phyloP scores from a whole-genome alignment of 1,284 basidiomycete genomes.

The Dichomitus squalens region DNA sequence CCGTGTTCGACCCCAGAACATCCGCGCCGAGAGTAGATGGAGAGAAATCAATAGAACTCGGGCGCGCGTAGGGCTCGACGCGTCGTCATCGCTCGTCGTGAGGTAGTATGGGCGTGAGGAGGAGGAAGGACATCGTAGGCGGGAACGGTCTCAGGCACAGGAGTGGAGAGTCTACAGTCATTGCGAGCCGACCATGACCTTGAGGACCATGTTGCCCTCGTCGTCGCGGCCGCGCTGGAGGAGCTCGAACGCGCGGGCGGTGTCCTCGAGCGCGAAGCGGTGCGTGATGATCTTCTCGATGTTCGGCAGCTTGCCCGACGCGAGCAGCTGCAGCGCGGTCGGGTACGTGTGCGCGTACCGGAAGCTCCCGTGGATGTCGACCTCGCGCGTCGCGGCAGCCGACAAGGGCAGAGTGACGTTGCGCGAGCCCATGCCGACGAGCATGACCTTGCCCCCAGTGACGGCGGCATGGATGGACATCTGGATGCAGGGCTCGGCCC shows the following conservation, averaged over 20 bases:
- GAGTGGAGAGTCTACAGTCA: conserved; percentile 11
- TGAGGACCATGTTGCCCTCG: conserved; percentile 79
- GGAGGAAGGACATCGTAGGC: neutral
- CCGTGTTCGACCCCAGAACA: conserved; percentile 3
- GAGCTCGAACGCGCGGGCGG: conserved; percentile 78
- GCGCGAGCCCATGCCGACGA: conserved; percentile 93
- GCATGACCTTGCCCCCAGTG: conserved; percentile 87
- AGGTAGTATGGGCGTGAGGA: neutral
- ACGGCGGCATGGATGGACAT: conserved; percentile 83
- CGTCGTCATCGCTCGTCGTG: conserved; percentile 15
- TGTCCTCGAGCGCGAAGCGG: conserved; percentile 67
- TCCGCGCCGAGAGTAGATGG: neutral
- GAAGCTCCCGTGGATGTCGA: conserved; percentile 94
- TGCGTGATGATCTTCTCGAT: conserved; percentile 84
- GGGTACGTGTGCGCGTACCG: conserved; percentile 89
- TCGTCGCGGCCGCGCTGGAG: conserved; percentile 78
- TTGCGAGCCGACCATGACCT: conserved; percentile 71
- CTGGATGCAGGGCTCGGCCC: conserved; percentile 89
- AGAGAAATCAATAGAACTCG: neutral
- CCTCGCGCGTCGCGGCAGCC: conserved; percentile 83
- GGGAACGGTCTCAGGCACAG: conserved; percentile 8
- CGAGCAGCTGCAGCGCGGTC: conserved; percentile 78
- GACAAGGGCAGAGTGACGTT: conserved; percentile 84
- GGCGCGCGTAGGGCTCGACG: conserved; percentile 12
- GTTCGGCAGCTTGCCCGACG: conserved; percentile 59